phyloP scores from a whole-genome alignment of 2,329 filamentous ascomycete species.

The Pyricularia pennisetigena region DNA sequence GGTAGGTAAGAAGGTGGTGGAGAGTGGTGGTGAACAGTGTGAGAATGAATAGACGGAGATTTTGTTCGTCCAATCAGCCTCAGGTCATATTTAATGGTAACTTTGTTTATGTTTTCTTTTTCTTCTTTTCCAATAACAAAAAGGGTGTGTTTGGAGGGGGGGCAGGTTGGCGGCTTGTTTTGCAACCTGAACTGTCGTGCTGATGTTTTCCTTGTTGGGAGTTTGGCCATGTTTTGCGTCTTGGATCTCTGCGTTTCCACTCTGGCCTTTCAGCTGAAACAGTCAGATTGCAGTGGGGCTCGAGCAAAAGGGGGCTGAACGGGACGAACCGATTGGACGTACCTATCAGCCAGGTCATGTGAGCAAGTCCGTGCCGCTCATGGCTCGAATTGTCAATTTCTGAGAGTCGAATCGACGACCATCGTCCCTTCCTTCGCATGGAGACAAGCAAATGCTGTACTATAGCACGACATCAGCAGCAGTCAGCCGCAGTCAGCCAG shows the following conservation, averaged over 20 bases:
- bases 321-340: background rate
- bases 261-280: conserved; percentile 2
- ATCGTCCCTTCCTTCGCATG: no score
- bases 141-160: background rate
- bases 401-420: no score
- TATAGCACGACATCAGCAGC: no score
- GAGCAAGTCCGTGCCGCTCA: background rate
- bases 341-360: background rate
- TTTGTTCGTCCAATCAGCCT: background rate
- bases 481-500: no score
- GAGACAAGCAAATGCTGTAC: no score
- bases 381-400: background rate
- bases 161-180: background rate
- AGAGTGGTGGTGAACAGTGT: background rate
- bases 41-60: background rate
- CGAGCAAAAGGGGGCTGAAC: background rate
- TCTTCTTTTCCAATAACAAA: background rate
- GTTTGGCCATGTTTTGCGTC: background rate
- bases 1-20: background rate
- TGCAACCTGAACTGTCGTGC: background rate
- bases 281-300: background rate
- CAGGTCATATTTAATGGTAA: background rate
- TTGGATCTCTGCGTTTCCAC: background rate
- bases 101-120: background rate
- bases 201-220: conserved; percentile 1